These are phyloP conservation scores for Microdochium paspali DNA, from an alignment of 2,329 filamentous ascomycete genomes.

Conservation along the genomic window DNA sequence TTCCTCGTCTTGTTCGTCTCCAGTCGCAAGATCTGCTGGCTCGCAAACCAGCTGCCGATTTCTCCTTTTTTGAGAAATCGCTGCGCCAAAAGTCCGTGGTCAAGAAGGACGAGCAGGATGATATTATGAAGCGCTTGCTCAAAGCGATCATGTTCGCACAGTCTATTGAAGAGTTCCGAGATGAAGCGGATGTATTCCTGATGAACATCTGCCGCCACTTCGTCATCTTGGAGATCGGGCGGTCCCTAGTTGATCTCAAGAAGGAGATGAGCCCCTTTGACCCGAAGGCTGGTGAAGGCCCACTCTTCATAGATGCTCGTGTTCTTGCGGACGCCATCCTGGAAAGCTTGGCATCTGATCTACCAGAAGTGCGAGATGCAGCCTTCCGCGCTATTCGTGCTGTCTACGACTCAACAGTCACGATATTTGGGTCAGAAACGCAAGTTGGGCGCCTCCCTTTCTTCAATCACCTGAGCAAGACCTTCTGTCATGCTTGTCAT, in stretches of 20 bases:
- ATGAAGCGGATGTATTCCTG: constrained; percentile 67
- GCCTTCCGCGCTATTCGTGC: constrained; percentile 71
- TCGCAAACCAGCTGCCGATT: constrained; percentile 61
- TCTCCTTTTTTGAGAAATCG: constrained; percentile 62
- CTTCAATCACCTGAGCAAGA: constrained; percentile 72
- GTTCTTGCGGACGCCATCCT: constrained; percentile 83
- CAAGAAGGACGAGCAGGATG: constrained; percentile 81
- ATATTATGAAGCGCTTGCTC: constrained; percentile 72
- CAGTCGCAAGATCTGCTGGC: constrained; percentile 79
- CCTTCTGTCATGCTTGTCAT: constrained; percentile 90
- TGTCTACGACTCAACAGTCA: constrained; percentile 65
- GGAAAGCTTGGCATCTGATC: constrained; percentile 81
- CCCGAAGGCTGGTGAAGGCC: constrained; percentile 77
- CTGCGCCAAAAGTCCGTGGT: constrained; percentile 74
- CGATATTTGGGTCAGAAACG: constrained; percentile 68
- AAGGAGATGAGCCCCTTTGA: constrained; percentile 73
- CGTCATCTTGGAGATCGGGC: constrained; percentile 79
- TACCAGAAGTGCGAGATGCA: constrained; percentile 68
- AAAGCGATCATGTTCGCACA: constrained; percentile 83
- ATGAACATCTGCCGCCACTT: constrained; percentile 82
- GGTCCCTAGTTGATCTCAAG: constrained; percentile 72
- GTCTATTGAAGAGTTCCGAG: constrained; percentile 70
- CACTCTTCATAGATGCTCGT: constrained; percentile 76
- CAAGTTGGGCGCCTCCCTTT: constrained; percentile 71
- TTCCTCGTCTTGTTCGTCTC: constrained; percentile 73